Evolutionary conservation across 305 asterid species (phyloP), one percentile per base, ranked within the genome.

Genomic region (Monarda citriodora): DNA sequence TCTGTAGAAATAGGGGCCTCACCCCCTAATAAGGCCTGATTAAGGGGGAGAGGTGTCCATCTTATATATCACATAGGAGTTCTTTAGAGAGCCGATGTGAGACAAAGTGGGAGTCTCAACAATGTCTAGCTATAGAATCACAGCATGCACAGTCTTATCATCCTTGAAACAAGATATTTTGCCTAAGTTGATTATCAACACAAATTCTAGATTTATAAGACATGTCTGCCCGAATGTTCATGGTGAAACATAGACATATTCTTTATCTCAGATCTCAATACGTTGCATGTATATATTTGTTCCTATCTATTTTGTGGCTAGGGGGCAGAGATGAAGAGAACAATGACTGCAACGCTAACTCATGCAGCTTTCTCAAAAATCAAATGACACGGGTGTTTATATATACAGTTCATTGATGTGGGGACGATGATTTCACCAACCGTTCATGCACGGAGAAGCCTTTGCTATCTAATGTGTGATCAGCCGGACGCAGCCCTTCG

Each of bases 401-500:
- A 47, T 46, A 20, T 80, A 76, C 85, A 89, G 97, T 90, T 90
- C 72, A 80, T 90, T 66, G 95, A 90, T 72, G 97, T 90, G 53
- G 97, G 97, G 18, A 87, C 96, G 54, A 91, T 87, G 97, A 77
- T 83, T 47, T 87, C 95, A 6, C 96, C 95, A 18, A 91, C 96
- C 14, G 96, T 87, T 38, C 90, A 81, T 74, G 95, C 95, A 13
- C 76, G 97, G 12, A 67, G 98, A 56, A 92, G 98, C 73, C 96
- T 89, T 15, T 74, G 95, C 66, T 76, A 88, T 66, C 87, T 91
- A 14, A 84, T 91, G 96, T 81, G 91, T 9, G 98, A 89, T 68
- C 98, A 92, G 64, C 89, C 97, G 4, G 96, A 86, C 60, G 95
- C 95, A 15, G 97, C 96, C 31, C 95, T 92, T 9, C 75, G 96